Percentiles rank a stretch among this genome's conserved stretches.
phyloP scores from a whole-genome alignment of 108 stramenopile species.

The Cylindrotheca fusiformis region DNA sequence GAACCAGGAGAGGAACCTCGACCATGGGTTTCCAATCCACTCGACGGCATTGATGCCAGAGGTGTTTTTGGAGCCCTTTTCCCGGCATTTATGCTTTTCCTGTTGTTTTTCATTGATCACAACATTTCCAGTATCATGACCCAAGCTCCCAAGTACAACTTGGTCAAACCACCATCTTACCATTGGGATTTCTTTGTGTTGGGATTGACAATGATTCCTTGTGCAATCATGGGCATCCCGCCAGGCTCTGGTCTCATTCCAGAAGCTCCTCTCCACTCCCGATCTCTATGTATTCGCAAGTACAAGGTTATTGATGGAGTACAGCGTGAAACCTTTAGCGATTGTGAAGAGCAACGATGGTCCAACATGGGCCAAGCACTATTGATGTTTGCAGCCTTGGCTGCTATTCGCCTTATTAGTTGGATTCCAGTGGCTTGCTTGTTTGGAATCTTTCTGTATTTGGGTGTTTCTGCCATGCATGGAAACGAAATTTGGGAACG shows the following conservation, averaged over 20 bases:
- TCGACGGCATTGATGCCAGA: slow-evolving; percentile 31
- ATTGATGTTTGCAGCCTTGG: slow-evolving; percentile 55
- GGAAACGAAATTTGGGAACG: slow-evolving; percentile 90
- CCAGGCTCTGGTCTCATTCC: slow-evolving; percentile 59
- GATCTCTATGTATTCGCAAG: slow-evolving; percentile 39
- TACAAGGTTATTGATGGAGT: slow-evolving; percentile 37
- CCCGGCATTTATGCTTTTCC: slow-evolving; percentile 55
- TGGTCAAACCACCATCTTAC: slow-evolving; percentile 53
- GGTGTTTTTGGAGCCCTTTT: slow-evolving; percentile 51
- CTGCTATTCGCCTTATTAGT: slow-evolving; percentile 22
- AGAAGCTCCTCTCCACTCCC: slow-evolving; percentile 58
- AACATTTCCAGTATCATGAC: slow-evolving; percentile 53
- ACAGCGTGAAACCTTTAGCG: slow-evolving; percentile 37
- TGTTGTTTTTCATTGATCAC: slow-evolving; percentile 68
- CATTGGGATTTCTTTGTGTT: slow-evolving; percentile 68
- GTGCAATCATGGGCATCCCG: slow-evolving; percentile 53
- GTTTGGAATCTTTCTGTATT: slow-evolving; percentile 85
- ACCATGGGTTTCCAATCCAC: slow-evolving; percentile 37
- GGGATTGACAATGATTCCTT: slow-evolving; percentile 54
- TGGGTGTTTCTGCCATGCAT: slow-evolving; percentile 73
- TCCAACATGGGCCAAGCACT: slow-evolving; percentile 35
- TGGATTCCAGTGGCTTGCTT: slow-evolving; percentile 53
- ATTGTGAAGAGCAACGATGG: slow-evolving; percentile 53
- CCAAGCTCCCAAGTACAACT: slow-evolving; percentile 48
- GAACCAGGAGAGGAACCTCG: slow-evolving; percentile 11